Conservation (phyloP, 257 asterid genomes). For the Lithospermum erythrorhizon region DNA sequence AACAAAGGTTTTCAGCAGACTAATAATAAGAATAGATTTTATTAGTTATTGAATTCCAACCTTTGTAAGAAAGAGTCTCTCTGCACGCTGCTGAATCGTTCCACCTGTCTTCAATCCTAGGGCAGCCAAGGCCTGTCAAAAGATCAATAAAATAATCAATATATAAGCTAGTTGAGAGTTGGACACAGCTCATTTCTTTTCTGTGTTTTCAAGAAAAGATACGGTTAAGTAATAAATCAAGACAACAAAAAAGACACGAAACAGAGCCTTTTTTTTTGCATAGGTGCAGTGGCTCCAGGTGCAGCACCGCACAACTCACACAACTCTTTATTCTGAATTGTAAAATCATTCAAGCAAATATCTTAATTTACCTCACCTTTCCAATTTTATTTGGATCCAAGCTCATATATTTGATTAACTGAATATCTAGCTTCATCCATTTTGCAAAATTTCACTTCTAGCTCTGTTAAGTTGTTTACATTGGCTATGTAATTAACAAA, state of each 20-base stretch:
- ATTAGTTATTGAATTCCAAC: constrained; percentile 24
- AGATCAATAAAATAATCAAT: constrained; percentile 9
- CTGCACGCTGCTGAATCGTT: constrained; percentile 84
- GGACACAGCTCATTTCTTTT: not conserved
- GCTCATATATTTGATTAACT: not conserved
- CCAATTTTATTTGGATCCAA: not conserved
- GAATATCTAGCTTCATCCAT: not conserved
- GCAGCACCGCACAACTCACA: no score
- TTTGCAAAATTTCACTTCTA: not conserved
- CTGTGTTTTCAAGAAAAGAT: not conserved
- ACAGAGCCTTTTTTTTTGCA: no score
- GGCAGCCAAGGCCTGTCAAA: constrained; percentile 63
- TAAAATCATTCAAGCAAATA: not conserved
- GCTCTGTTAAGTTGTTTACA: no score
- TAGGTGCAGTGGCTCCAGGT: no score
- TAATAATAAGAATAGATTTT: not conserved
- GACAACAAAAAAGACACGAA: not conserved
- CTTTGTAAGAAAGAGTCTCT: constrained; percentile 86
- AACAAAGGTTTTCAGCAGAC: not conserved
- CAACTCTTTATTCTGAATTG: no score
- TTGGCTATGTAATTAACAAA: not conserved
- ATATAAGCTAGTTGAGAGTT: not conserved
- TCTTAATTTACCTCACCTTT: not conserved
- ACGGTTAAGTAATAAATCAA: no score
- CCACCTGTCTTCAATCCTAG: constrained; percentile 95